Conservation (phyloP, 2,329 filamentous ascomycete species). For the Fusarium sp. region DNA sequence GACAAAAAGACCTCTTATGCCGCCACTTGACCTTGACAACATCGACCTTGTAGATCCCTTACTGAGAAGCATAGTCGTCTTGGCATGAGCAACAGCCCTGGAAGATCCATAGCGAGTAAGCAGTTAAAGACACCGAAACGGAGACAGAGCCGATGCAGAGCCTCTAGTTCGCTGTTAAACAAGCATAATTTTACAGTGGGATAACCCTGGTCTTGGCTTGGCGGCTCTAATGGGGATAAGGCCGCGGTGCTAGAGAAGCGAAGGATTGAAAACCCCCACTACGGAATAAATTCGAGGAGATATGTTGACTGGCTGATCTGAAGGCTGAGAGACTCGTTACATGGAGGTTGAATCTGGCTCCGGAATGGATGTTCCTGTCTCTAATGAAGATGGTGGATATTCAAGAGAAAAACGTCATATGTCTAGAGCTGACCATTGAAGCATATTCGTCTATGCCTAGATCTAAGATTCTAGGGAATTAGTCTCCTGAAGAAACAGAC, state of each 20-base stretch:
- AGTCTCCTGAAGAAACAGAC: no score
- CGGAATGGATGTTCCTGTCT: no score
- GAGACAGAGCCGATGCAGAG: conserved; percentile 24
- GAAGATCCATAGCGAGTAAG: conserved; percentile 21
- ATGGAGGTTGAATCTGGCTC: no score
- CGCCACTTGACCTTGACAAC: background rate
- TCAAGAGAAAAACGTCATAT: no score
- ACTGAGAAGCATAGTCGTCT: background rate
- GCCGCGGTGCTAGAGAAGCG: conserved; percentile 16
- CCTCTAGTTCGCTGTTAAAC: conserved; percentile 20
- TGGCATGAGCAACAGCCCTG: conserved; percentile 23
- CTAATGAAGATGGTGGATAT: no score
- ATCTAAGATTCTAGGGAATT: no score
- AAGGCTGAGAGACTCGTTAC: no score
- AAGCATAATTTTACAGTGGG: conserved; percentile 36
- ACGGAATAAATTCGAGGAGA: background rate
- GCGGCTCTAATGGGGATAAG: conserved; percentile 27
- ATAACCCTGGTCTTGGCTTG: conserved; percentile 17
- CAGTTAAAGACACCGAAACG: conserved; percentile 1
- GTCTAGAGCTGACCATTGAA: no score
- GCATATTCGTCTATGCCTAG: no score
- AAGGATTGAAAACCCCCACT: conserved; percentile 14
- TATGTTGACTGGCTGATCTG: background rate
- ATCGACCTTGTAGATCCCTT: background rate
- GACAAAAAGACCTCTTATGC: background rate